Evolutionary conservation across 345 rosid genomes (phyloP).

Genomic region (Cardamine resedifolia): DNA sequence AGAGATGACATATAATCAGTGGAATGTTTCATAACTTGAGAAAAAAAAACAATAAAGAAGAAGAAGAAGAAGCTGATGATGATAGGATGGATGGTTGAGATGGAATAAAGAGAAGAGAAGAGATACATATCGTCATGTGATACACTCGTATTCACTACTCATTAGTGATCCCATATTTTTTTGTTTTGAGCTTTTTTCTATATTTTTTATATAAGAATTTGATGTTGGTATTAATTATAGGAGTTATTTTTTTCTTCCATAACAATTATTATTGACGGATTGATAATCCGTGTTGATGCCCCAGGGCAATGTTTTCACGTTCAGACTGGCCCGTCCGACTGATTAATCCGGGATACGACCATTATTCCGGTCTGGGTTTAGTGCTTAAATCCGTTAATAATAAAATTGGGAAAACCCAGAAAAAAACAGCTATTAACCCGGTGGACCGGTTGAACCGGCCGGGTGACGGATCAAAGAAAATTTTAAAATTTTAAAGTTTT

Average conservation of each 20-base stretch:
- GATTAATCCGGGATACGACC: too few relatives aligned
- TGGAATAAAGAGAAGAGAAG: slow-evolving; percentile 10
- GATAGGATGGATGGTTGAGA: not conserved
- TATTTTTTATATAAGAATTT: not conserved
- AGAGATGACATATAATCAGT: not conserved
- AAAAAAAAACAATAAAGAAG: not conserved
- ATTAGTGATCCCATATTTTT: not conserved
- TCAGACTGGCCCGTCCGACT: too few relatives aligned
- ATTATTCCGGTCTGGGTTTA: too few relatives aligned
- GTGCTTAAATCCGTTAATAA: too few relatives aligned
- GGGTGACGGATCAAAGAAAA: too few relatives aligned
- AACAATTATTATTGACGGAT: too few relatives aligned
- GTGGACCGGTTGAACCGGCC: too few relatives aligned
- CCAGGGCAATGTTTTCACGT: too few relatives aligned
- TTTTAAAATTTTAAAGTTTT: too few relatives aligned
- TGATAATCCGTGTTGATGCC: too few relatives aligned
- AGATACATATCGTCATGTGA: slow-evolving; percentile 11
- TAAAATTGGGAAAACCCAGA: too few relatives aligned
- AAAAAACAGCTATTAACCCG: too few relatives aligned
- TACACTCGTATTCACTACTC: slow-evolving; percentile 10
- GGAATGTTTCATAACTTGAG: not conserved
- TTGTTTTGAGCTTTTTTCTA: not conserved
- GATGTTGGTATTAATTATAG: not conserved
- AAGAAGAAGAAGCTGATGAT: not conserved
- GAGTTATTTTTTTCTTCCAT: not conserved